A percentile compares a stretch with the other conserved stretches of the same genome.
phyloP scores from a whole-genome alignment of 495 filamentous ascomycete species.

The Saxophila tyrrhenica region DNA sequence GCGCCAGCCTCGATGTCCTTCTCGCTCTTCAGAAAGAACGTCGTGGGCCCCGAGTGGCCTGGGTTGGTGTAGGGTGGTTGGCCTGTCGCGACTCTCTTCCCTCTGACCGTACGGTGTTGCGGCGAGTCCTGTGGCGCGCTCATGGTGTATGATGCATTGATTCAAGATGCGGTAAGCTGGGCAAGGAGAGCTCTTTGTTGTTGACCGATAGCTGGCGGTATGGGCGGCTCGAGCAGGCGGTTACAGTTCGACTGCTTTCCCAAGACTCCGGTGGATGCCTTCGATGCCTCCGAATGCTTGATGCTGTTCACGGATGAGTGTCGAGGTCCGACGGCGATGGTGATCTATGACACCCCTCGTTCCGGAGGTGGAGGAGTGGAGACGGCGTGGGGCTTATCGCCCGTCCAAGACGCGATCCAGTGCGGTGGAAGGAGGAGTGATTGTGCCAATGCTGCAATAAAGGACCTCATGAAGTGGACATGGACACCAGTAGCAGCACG shows the following conservation, averaged over 20 bases:
- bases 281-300: neutral
- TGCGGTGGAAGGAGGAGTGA: neutral
- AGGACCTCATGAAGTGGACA: too few relatives aligned
- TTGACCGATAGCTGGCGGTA: neutral
- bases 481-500: too few relatives aligned
- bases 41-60: conserved; percentile 24
- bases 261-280: too few relatives aligned
- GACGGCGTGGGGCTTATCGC: neutral
- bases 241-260: too few relatives aligned
- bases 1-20: conserved; percentile 25
- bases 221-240: neutral
- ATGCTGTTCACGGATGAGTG: too few relatives aligned
- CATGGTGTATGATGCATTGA: conserved; percentile 5
- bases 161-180: neutral
- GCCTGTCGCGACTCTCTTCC: conserved; percentile 19
- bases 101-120: conserved; percentile 14
- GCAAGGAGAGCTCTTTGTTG: neutral
- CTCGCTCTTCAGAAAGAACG: conserved; percentile 32
- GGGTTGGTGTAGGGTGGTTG: conserved; percentile 10
- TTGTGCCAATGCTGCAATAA: too few relatives aligned
- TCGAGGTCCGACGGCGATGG: neutral
- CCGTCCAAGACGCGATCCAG: neutral
- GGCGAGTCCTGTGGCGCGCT: conserved; percentile 3
- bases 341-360: neutral
- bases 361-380: neutral